A percentile compares a stretch with the other conserved stretches of the same genome.
Evolutionary conservation across 2,329 filamentous ascomycete species (phyloP).

Genomic region (Claviceps sp.): DNA sequence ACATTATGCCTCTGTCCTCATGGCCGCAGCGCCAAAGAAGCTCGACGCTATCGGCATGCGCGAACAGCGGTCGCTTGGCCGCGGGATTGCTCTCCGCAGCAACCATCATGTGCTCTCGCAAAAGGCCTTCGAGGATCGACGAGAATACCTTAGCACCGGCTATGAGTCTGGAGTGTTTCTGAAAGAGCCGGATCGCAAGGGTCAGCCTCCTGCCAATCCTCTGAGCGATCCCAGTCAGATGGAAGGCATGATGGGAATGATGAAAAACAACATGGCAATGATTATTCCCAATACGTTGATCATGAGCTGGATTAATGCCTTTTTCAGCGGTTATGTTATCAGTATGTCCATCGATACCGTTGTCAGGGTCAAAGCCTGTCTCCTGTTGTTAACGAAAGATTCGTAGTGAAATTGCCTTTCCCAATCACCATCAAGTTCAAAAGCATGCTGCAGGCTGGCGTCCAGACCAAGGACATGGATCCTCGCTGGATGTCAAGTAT

Average conservation of each 20-base stretch:
- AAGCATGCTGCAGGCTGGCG: conserved; percentile 95
- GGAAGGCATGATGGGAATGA: conserved; percentile 99
- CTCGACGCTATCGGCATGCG: conserved; percentile 61
- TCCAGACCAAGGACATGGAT: conserved; percentile 90
- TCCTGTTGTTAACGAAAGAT: conserved; percentile 9
- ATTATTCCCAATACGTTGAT: conserved; percentile 98
- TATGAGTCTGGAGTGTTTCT: conserved; percentile 81
- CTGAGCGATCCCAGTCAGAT: conserved; percentile 92
- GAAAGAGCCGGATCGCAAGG: conserved; percentile 75
- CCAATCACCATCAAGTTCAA: conserved; percentile 98
- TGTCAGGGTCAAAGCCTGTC: neutral
- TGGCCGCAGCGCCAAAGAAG: conserved; percentile 74
- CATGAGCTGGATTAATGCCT: conserved; percentile 99
- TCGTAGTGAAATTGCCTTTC: conserved; percentile 85
- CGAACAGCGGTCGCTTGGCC: conserved; percentile 74
- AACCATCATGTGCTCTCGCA: conserved; percentile 72
- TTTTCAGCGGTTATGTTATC: conserved; percentile 96
- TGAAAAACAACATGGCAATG: conserved; percentile 99
- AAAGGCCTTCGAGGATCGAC: conserved; percentile 64
- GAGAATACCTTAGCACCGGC: conserved; percentile 64
- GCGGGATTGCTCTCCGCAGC: conserved; percentile 69
- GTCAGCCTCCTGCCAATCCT: conserved; percentile 81
- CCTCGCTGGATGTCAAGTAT: conserved; percentile 97
- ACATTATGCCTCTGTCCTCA: conserved; percentile 89
- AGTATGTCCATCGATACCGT: conserved; percentile 39